Base-by-base conservation (phyloP, 1,284 basidiomycete species). In the Cutaneotrichosporon cavernicola region DNA sequence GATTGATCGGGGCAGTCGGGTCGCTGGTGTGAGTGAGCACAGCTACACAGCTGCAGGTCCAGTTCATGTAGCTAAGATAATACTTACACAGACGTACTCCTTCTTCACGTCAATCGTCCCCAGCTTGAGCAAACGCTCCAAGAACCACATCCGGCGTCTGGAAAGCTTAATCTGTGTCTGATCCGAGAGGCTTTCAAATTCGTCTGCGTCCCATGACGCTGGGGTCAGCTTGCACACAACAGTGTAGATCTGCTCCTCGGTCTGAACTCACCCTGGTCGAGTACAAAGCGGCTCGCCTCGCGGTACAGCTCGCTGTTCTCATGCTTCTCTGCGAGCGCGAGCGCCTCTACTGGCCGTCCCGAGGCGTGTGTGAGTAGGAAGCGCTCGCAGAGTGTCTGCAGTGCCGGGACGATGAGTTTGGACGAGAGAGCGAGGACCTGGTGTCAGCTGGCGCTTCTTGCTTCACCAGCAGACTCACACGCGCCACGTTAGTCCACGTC, bases 351-450 rank as follows among this genome's bases (percentile, higher is more conserved):
- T 0, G 93, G 93, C 61, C 87, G 87, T 0, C 92, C 92, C 0
- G 92, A 91, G 0, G 92, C 92, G 72, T 95, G 92, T 0, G 91
- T 91, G 61, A 95, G 85, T 46, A 97, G 85, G 79, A 96, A 97
- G 9, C 86, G 87, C 40, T 91, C 84, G 75, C 92, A 94, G 72
- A 91, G 87, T 49, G 85, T 85, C 73, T 91, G 88, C 38, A 97
- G 83, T 0, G 89, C 83, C 0, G 90, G 88, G 8, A 93, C 89
- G 70, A 90, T 89, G 4, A 79, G 70, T 51, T 78, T 78, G 52
- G 69, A 66, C 0, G 75, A 71, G 11, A 80, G 69, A 5, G 74
- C 69, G 18, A 76, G 69, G 13, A 77, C 73, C 70, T 75, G 56
- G 10, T 32, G 61, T 65, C 32, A 64, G 65, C 57, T 26, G 16